phyloP scores from a whole-genome alignment of 495 filamentous ascomycete species.

The Aspergillus baeticus region DNA sequence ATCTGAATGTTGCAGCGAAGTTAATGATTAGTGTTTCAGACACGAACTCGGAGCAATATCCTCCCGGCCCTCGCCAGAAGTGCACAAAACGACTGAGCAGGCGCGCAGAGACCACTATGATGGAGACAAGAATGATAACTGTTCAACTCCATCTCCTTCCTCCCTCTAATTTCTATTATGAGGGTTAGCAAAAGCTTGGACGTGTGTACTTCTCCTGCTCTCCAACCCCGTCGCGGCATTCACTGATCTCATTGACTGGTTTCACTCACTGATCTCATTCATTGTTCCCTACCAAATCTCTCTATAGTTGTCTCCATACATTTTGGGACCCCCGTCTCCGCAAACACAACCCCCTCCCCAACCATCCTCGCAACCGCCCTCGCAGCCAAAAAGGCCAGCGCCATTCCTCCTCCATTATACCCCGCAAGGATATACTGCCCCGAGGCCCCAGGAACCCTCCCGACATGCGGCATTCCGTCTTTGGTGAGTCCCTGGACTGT shows the following conservation, averaged over 20 bases:
- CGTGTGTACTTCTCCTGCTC: too few species aligned
- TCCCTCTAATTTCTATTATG: too few species aligned
- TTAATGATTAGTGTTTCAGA: conserved; percentile 15
- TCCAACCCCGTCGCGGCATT: too few species aligned
- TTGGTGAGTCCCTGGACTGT: conserved; percentile 32
- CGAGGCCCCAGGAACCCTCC: conserved; percentile 39
- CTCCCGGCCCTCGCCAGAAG: conserved; percentile 36
- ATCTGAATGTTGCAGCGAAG: too few species aligned
- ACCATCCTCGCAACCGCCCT: conserved; percentile 50
- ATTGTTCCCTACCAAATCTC: neutral
- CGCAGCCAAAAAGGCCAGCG: conserved; percentile 41
- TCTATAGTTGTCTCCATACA: conserved; percentile 33
- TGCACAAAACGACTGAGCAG: conserved; percentile 35
- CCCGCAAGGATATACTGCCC: conserved; percentile 49
- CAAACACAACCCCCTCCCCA: conserved; percentile 27
- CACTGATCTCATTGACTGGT: too few species aligned
- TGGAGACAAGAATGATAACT: too few species aligned
- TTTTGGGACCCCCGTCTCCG: conserved; percentile 34
- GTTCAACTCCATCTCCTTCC: too few species aligned
- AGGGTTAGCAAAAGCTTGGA: too few species aligned
- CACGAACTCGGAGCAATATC: conserved; percentile 22
- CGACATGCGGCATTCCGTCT: conserved; percentile 49
- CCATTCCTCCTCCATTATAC: conserved; percentile 58
- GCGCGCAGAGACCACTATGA: conserved; percentile 6
- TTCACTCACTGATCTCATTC: too few species aligned